Evolutionary conservation across 441 rosid species (phyloP).

Genomic region (Eutrema salsugineum): DNA sequence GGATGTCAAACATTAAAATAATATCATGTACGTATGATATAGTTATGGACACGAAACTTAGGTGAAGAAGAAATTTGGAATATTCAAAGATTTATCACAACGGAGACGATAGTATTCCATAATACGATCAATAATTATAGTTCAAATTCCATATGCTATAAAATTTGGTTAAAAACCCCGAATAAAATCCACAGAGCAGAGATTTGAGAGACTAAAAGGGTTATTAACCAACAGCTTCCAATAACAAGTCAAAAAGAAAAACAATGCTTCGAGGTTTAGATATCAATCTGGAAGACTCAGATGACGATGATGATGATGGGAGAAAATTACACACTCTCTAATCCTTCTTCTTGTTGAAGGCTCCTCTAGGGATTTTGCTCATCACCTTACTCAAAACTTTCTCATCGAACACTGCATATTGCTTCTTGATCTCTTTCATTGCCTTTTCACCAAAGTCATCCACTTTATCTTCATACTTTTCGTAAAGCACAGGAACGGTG

Average conservation of each 20-base stretch:
- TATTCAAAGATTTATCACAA: conserved; percentile 2
- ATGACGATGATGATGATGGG: not conserved
- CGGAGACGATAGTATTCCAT: not conserved
- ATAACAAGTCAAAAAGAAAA: conserved; percentile 9
- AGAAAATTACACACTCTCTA: conserved; percentile 15
- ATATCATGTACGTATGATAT: no score
- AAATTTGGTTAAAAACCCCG: conserved; percentile 21
- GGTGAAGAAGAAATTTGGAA: no score
- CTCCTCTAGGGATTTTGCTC: conserved; percentile 82
- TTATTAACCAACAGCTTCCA: conserved; percentile 15
- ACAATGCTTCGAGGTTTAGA: conserved; percentile 10
- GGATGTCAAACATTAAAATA: no score
- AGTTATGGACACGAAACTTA: no score
- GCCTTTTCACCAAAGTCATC: conserved; percentile 82
- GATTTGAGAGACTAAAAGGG: conserved; percentile 7
- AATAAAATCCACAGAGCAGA: conserved; percentile 5
- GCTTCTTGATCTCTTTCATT: conserved; percentile 71
- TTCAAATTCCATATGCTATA: conserved; percentile 18
- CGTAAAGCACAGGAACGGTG: conserved; percentile 79
- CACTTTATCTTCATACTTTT: conserved; percentile 76
- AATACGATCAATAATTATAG: not conserved
- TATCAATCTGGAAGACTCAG: conserved; percentile 16
- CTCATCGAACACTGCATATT: conserved; percentile 62
- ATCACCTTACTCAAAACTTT: conserved; percentile 50
- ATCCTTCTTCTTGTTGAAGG: conserved; percentile 64